Base-by-base conservation (phyloP, 768 basidiomycete genomes). In the Exidia glandulosa region DNA sequence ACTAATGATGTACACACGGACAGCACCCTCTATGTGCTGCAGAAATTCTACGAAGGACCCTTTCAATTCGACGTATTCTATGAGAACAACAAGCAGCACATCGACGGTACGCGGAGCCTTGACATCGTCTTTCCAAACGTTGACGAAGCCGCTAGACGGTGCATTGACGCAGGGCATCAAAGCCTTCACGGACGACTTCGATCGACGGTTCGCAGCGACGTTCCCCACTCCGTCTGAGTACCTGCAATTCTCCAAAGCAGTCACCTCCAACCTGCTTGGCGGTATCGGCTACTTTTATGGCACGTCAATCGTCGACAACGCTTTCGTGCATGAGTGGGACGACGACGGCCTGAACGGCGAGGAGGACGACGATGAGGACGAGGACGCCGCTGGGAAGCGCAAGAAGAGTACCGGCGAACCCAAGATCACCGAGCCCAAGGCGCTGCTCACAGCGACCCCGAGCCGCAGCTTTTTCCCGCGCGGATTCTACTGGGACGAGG, bases 401-500 rank as follows among this genome's bases (percentile, higher is more conserved):
- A 16, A 79, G 72, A n/a, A n/a, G n/a, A n/a, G n/a, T n/a, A n/a
- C n/a, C n/a, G 59, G 47, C 1, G 57, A 63, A 7, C 66, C 62
- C 2, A 66, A 69, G 31, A 66, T 92, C 62, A 90, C 87, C 3
- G 86, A 88, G 33, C 86, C 90, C 6, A 84, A 77, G 61, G 81
- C 83, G 23, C 73, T 98, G 23, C 73, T 96, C 63, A 95, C 94
- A 7, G 94, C 91, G 1, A 98, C 95, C 0, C 94, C 94, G 3
- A 95, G 93, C 68, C 80, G 95, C 34, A 93, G 92, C 65, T 98
- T 98, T 77, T 98, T 98, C 77, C 94, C 94, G 0, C 79, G 94
- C 70, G 94, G 94, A 19, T 98, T 98, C 73, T 98, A 98, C 72
- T 98, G 94, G 94, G 94, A 98, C 71, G 94, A 98, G 73, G 94